Evolutionary conservation across 176 grass and related monocot genomes (phyloP), one percentile per base, ranked within the genome.

Genomic region (Oryza glumipatula): DNA sequence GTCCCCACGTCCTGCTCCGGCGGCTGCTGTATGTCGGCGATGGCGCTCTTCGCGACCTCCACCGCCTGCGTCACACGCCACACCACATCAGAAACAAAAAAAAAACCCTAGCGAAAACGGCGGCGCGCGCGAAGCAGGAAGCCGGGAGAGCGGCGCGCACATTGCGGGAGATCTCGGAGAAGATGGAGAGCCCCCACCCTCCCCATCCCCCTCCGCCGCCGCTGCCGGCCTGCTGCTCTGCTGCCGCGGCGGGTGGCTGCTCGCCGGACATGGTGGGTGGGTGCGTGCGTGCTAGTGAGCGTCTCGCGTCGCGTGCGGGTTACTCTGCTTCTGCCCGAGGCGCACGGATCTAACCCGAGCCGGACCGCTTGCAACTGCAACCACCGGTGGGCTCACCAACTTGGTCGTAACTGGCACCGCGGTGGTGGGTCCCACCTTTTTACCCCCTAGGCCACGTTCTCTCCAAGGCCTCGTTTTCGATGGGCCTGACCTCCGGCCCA

Each of bases 101-200:
- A 15, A 26, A 28, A 71, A 65, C 19, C 4, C 14, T 63, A 63
- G 58, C n/a, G n/a, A 63, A 32, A 73, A 32, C 30, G 30, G 30
- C 33, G 43, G 16, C 17, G 15, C 44, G 68, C 28, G 17, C 13
- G 79, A 67, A 74, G 43, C 30, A 24, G 17, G 79, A 68, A 74
- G 36, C 76, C 67, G 49, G 51, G 66, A 63, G 48, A 61, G 66
- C 65, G 70, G 82, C 11, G 70, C 73, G 26, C 83, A 98, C 96
- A 80, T 81, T 85, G 87, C 86, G 88, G 71, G 96, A 98, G 88
- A 98, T 96, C 78, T 98, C 93, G 51, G 93, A 94, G 91, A 98
- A 98, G 54, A 98, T 68, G 85, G 89, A 89, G 83, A 94, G 88
- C 26, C 93, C 96, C 96, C 96, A 98, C 4, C 91, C 96, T 46